These are phyloP conservation scores for Cryptosporidium muris DNA, from an alignment of 169 alveolate genomes.

Conservation along the genomic window DNA sequence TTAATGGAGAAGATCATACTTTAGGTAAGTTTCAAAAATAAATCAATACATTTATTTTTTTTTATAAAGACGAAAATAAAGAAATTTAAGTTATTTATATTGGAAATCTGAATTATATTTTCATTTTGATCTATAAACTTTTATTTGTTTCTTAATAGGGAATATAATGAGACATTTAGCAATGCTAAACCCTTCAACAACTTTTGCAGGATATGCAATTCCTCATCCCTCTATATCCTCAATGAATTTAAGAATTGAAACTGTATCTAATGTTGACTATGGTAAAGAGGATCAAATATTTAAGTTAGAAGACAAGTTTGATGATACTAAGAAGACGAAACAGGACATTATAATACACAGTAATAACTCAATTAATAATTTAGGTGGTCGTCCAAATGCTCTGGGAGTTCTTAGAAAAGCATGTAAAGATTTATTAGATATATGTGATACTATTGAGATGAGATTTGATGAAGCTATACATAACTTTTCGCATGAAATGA, in stretches of 20 bases:
- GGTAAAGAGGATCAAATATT: conserved; percentile 2
- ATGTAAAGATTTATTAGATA: conserved; percentile 44
- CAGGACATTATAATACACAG: not conserved
- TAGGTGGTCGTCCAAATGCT: not conserved
- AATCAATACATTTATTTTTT: not conserved
- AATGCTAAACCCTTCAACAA: conserved; percentile 62
- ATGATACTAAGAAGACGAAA: not conserved
- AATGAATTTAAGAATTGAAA: conserved; percentile 62
- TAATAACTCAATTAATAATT: not conserved
- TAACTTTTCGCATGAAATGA: no score
- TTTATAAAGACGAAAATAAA: not conserved
- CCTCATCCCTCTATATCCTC: conserved; percentile 65
- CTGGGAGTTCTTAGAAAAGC: conserved; percentile 18
- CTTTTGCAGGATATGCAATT: conserved; percentile 71
- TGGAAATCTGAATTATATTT: not conserved
- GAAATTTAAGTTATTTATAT: not conserved
- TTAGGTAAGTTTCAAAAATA: conserved; percentile 30
- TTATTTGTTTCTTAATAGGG: conserved; percentile 2
- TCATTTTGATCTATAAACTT: not conserved
- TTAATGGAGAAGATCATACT: conserved; percentile 68
- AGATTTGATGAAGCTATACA: conserved; percentile 35
- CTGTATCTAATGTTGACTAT: conserved; percentile 50
- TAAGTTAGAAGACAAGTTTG: not conserved
- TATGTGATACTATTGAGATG: conserved; percentile 44
- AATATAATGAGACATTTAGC: conserved; percentile 60